A percentile compares a stretch with the other conserved stretches of the same genome.
phyloP scores from a whole-genome alignment of 441 rosid genomes.

The Monsonia emarginata region DNA sequence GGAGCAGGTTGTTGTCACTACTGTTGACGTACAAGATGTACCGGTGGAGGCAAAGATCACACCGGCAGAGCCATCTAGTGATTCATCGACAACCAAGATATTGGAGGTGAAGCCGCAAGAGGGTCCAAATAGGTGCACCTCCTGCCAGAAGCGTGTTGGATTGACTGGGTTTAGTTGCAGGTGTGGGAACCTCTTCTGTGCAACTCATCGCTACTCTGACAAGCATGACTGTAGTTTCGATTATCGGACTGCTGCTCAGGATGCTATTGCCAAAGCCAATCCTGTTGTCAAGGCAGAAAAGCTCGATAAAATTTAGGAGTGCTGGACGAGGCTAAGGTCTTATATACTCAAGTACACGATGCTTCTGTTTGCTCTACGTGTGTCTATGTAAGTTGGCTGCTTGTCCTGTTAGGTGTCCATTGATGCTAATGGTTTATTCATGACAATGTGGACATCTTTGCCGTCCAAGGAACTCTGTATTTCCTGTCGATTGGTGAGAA shows the following conservation, averaged over 20 bases:
- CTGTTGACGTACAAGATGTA: conserved; percentile 17
- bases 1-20: conserved; percentile 18
- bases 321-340: no score
- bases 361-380: no score
- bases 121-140: conserved; percentile 42
- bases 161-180: conserved; percentile 57
- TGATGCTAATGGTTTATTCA: conserved; percentile 9
- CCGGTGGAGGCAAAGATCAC: conserved; percentile 12
- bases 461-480: conserved; percentile 15
- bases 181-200: conserved; percentile 60
- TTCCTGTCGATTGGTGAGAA: conserved; percentile 22
- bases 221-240: conserved; percentile 61
- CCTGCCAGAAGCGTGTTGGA: conserved; percentile 54
- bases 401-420: conserved; percentile 18
- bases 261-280: conserved; percentile 54
- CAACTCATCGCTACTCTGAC: conserved; percentile 67
- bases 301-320: conserved; percentile 36
- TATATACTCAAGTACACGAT: no score
- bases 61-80: conserved; percentile 8
- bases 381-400: conserved; percentile 23
- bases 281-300: conserved; percentile 52
- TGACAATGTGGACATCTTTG: conserved; percentile 23
- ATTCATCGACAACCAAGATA: conserved; percentile 7
- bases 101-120: conserved; percentile 24
- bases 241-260: conserved; percentile 42